phyloP scores from a whole-genome alignment of 768 basidiomycete genomes.

The Xerocomellus dryophilus region DNA sequence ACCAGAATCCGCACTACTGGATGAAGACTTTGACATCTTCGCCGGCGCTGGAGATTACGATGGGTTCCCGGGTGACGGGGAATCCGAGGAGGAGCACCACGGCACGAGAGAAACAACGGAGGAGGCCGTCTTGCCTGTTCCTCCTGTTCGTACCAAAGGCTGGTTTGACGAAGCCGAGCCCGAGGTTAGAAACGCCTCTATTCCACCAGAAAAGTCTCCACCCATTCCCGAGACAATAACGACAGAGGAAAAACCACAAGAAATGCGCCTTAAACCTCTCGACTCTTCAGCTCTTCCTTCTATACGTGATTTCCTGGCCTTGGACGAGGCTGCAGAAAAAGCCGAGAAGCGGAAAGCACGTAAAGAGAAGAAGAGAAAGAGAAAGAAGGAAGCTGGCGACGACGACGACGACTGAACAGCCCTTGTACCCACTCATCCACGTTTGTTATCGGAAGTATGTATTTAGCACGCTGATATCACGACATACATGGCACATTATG shows the following conservation, averaged over 20 bases:
- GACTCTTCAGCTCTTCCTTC: conserved; percentile 79
- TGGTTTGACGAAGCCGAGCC: conserved; percentile 49
- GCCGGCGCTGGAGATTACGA: conserved; percentile 82
- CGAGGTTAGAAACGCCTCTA: conserved; percentile 15
- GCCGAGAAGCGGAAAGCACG: conserved; percentile 66
- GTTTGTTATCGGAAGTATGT: not conserved
- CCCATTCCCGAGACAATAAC: conserved; percentile 5
- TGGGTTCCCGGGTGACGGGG: conserved; percentile 59
- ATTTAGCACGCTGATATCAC: conserved; percentile 1
- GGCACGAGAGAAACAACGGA: conserved; percentile 17
- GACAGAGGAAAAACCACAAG: conserved; percentile 36
- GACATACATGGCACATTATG: not conserved
- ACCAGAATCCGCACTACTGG: conserved; percentile 24
- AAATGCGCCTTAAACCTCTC: conserved; percentile 66
- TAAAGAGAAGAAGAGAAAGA: conserved; percentile 71
- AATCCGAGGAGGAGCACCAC: conserved; percentile 39
- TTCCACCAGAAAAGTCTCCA: conserved; percentile 13
- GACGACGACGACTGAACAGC: conserved; percentile 34
- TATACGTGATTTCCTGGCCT: conserved; percentile 76
- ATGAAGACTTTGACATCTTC: conserved; percentile 84
- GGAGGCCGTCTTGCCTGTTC: conserved; percentile 8
- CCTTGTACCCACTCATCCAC: not conserved
- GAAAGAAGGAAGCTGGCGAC: conserved; percentile 28
- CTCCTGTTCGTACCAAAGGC: conserved; percentile 19
- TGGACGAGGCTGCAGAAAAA: conserved; percentile 65